Base-by-base conservation (phyloP, 2,329 filamentous ascomycete genomes). In the Fusarium buharicum region DNA sequence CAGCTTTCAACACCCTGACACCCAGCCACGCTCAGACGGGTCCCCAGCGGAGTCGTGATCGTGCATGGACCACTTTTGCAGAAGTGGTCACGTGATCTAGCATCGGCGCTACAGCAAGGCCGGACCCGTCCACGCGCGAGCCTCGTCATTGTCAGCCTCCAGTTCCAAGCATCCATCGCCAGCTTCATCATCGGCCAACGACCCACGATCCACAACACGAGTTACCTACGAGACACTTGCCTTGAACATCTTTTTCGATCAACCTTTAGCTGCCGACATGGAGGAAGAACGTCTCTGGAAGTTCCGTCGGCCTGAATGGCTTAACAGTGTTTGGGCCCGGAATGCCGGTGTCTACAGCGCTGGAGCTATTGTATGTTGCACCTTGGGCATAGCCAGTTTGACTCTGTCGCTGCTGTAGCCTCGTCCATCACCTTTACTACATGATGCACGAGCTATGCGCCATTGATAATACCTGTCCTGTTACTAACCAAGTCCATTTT, bases 211-310 rank as follows among this genome's bases (percentile, higher is more conserved):
- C 22, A 16, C 36, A 52, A 43, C 44, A 22, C 36, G 24, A 53
- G 33, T 13, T 18, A n/a, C 11, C 33, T 41, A n/a, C 47, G n/a
- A 34, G n/a, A 34, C 8, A 41, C 22, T 4, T 24, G 17, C 31
- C 3, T 11, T 12, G 4, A 24, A 36, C 4, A n/a, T 22, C 12
- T n/a, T 24, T 31, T 24, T 18, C n/a, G 45, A 48, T 16, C 13
- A 16, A 40, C 20, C 7, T n/a, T 13, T 16, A 47, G 24, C 12
- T n/a, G 2, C 4, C 41, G 45, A 10, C n/a, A 87, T 87, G 84
- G 84, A 86, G 62, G 86, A 88, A 66, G 86, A 88, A 57, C 84
- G 86, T 52, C 84, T 89, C 68, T 89, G 84, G 83, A 89, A 88
- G 79, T 89, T 89, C 72, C 75, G 81, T 75, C 83, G 78, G 80